Base-by-base conservation (phyloP, 179 eudicot species). In the Nepenthes alata region DNA sequence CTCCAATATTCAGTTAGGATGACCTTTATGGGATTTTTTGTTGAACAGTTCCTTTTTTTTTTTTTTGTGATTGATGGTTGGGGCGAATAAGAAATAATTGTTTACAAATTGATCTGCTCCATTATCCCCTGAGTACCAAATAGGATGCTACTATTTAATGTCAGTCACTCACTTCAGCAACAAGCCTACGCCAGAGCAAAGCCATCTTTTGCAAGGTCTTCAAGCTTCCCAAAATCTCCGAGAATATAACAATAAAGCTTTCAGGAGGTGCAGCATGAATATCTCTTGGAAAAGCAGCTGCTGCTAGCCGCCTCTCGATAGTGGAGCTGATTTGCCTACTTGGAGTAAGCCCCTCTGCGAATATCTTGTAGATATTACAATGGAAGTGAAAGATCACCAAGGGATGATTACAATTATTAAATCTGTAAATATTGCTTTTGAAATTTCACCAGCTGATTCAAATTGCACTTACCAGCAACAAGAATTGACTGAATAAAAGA, bases 171-270 rank as follows among this genome's bases (percentile, higher is more conserved):
- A 91, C 97, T 77, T 88, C 96, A 44, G 77, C 69, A 70, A 91
- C 81, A 74, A 86, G 69, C 72, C 83, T 86, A 66, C 66, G 66
- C 97, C 97, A 91, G 74, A 84, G 86, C 13, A 75, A 67, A 54
- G 91, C 86, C 89, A 91, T 88, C 75, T 88, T 88, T 66, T 74
- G 77, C 62, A 88, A 61, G 38, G 91, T 81, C 72, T 79, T 91
- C 57, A 91, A 78, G 81, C 86, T 86, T 70, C 97, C 96, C 72
- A 86, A 73, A 61, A 86, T 90, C 81, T 88, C 97, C 78, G 97
- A 72, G 59, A 91, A 74, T 74, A 80, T 78, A 65, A 80, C 84
- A 68, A 88, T 69, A 79, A 91, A 74, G 78, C 91, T 79, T 36
- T 84, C 84, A 44, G 83, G 80, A 16, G 97, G 91, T 70, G 89